Evolutionary conservation across 2,329 filamentous ascomycete species (phyloP).

Genomic region (Alternaria infectoria): DNA sequence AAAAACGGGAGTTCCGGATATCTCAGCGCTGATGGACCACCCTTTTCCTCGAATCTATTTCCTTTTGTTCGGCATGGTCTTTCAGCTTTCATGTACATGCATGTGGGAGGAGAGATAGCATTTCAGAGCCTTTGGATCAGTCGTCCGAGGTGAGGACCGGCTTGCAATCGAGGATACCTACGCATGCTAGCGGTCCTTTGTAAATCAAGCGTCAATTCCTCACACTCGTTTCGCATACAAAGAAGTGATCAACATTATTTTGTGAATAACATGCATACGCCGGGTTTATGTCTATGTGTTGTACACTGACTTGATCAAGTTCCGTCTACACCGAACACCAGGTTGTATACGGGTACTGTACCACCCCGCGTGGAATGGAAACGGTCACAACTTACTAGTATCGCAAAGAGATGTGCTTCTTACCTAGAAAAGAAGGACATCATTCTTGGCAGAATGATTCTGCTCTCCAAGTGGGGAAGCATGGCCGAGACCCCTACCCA

Average conservation of each 20-base stretch:
- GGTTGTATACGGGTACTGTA: background rate
- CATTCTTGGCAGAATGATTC: constrained; percentile 26
- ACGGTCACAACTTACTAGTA: constrained; percentile 3
- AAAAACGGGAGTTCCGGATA: constrained; percentile 54
- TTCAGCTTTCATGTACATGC: constrained; percentile 50
- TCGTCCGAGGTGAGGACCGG: constrained; percentile 49
- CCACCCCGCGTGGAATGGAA: background rate
- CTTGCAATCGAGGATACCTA: constrained; percentile 57
- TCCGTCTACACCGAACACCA: background rate
- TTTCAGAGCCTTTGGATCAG: constrained; percentile 48
- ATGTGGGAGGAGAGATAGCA: constrained; percentile 53
- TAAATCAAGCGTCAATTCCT: constrained; percentile 48
- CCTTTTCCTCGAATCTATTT: constrained; percentile 47
- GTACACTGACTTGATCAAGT: background rate
- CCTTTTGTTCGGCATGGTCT: constrained; percentile 48
- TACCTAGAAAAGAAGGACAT: constrained; percentile 41
- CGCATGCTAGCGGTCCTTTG: constrained; percentile 52
- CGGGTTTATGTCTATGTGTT: background rate
- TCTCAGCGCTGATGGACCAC: constrained; percentile 51
- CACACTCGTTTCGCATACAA: constrained; percentile 29
- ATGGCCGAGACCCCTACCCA: constrained; percentile 27
- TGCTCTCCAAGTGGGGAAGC: constrained; percentile 24
- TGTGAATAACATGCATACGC: background rate
- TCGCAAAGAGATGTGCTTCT: constrained; percentile 23
- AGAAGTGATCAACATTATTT: background rate